Conservation (phyloP, 306 rosid species). For the Quercus robur region DNA sequence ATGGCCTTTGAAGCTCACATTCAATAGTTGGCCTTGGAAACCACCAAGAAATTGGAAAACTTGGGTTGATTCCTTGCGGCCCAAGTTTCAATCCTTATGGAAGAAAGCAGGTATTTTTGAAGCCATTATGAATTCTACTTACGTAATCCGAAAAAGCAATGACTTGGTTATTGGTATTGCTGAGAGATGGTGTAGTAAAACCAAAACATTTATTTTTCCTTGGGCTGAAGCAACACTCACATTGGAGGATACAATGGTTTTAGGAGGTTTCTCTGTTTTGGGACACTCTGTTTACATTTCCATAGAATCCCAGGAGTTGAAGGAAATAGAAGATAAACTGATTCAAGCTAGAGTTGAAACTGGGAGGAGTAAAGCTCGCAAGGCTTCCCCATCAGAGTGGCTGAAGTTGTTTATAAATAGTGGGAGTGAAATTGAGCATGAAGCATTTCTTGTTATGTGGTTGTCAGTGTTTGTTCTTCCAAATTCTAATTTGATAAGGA, state of each 20-base stretch:
- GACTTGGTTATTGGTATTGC: slow-evolving; percentile 8
- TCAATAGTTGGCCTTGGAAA: not conserved
- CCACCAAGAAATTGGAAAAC: not conserved
- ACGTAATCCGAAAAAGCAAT: not conserved
- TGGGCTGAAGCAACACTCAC: slow-evolving; percentile 36
- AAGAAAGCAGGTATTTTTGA: slow-evolving; percentile 6
- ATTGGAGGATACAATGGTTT: slow-evolving; percentile 20
- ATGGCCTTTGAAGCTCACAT: not conserved
- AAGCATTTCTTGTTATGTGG: slow-evolving; percentile 54
- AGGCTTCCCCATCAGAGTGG: slow-evolving; percentile 7
- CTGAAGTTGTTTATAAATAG: slow-evolving; percentile 22
- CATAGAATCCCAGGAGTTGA: slow-evolving; percentile 21
- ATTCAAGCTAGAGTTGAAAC: not conserved
- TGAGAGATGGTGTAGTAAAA: slow-evolving; percentile 18
- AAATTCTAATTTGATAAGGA: not conserved
- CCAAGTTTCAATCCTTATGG: not conserved
- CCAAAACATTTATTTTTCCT: slow-evolving; percentile 20
- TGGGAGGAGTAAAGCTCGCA: not conserved
- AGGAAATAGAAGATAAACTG: slow-evolving; percentile 18
- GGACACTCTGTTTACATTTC: slow-evolving; percentile 28
- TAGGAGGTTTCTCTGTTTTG: slow-evolving; percentile 36
- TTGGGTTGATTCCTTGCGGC: slow-evolving; percentile 13
- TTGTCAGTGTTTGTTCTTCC: slow-evolving; percentile 38
- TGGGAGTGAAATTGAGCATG: slow-evolving; percentile 54
- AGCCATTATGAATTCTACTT: slow-evolving; percentile 15